Percentiles rank a stretch among this genome's conserved stretches.
Evolutionary conservation across 176 grass and related monocot species (phyloP).

Genomic region (Paspalum notatum): DNA sequence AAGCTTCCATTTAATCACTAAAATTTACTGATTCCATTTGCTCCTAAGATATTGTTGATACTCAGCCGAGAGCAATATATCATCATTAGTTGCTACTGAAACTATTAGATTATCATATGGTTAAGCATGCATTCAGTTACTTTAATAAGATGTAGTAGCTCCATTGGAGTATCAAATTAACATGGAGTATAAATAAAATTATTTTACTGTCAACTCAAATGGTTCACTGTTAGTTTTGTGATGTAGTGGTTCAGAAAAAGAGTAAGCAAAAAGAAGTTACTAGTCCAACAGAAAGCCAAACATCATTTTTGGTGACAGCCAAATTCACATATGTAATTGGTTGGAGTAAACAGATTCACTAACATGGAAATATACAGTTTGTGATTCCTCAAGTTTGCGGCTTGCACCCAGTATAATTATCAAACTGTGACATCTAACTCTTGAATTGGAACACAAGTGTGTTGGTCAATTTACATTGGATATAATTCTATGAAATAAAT

Average conservation of each 20-base stretch:
- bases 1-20: not conserved
- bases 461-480: slow-evolving; percentile 9
- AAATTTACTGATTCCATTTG: not conserved
- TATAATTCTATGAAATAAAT: not conserved
- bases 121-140: not conserved
- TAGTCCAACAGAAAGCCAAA: not conserved
- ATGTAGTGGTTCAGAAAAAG: slow-evolving; percentile 19
- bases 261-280: slow-evolving; percentile 18
- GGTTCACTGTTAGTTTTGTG: not conserved
- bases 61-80: slow-evolving; percentile 12
- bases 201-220: not conserved
- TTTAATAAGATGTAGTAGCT: slow-evolving; percentile 5
- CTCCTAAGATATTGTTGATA: not conserved
- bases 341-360: not conserved
- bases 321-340: not conserved
- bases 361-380: slow-evolving; percentile 1
- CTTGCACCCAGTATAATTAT: not conserved
- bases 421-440: not conserved
- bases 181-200: not conserved
- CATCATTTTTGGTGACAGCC: slow-evolving; percentile 7
- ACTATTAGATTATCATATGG: slow-evolving; percentile 25
- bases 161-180: slow-evolving; percentile 15
- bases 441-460: not conserved
- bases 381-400: not conserved
- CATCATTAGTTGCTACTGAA: slow-evolving; percentile 16